Conservation (phyloP, 1,139 yeast genomes). For the Arxiozyma heterogenica region DNA sequence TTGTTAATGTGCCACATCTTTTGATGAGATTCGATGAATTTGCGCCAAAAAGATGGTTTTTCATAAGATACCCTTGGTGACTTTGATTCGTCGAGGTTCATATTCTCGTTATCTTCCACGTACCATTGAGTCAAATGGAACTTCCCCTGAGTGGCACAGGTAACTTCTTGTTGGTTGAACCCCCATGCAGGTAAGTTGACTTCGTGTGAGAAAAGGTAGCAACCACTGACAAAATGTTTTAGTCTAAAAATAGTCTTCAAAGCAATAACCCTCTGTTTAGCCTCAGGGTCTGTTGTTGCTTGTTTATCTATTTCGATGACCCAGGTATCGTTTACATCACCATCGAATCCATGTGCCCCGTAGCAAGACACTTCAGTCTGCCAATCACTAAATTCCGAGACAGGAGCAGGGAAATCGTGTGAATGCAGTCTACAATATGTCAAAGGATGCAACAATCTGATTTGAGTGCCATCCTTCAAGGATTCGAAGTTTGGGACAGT, state of each 20-base stretch:
- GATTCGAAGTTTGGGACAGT: slow-evolving; percentile 49
- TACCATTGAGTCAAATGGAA: slow-evolving; percentile 75
- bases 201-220: slow-evolving; percentile 79
- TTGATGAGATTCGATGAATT: slow-evolving; percentile 68
- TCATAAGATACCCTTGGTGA: slow-evolving; percentile 56
- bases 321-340: slow-evolving; percentile 95
- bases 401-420: slow-evolving; percentile 92
- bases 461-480: slow-evolving; percentile 65
- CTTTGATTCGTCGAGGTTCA: slow-evolving; percentile 33
- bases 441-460: slow-evolving; percentile 62
- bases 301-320: slow-evolving; percentile 72
- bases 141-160: slow-evolving; percentile 78
- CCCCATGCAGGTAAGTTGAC: slow-evolving; percentile 93
- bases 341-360: slow-evolving; percentile 83
- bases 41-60: slow-evolving; percentile 53
- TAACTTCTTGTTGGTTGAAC: slow-evolving; percentile 92
- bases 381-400: slow-evolving; percentile 79
- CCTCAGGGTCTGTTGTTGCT: slow-evolving; percentile 46
- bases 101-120: slow-evolving; percentile 65
- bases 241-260: slow-evolving; percentile 77
- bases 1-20: slow-evolving; percentile 89
- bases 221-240: slow-evolving; percentile 82
- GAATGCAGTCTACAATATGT: slow-evolving; percentile 85
- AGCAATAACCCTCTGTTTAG: slow-evolving; percentile 61
- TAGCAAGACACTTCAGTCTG: slow-evolving; percentile 90